Percentiles rank a stretch among this genome's conserved stretches.
phyloP scores from a whole-genome alignment of 2,329 filamentous ascomycete species.

The Plectosphaerella plurivora region DNA sequence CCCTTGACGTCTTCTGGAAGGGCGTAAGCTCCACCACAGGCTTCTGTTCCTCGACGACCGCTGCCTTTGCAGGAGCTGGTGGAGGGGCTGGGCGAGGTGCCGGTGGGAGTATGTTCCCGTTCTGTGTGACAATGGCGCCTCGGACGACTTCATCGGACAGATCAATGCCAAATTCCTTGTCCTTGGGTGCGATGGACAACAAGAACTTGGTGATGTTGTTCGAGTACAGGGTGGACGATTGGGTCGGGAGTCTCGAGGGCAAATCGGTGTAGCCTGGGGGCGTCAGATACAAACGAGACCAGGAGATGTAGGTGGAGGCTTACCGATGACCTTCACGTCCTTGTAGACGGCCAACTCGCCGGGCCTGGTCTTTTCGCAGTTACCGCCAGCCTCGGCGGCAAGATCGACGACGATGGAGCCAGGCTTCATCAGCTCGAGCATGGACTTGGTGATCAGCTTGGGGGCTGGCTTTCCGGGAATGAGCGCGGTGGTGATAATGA shows the following conservation, averaged over 20 bases:
- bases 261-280: slow-evolving; percentile 73
- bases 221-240: slow-evolving; percentile 85
- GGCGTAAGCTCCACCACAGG: slow-evolving; percentile 68
- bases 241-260: slow-evolving; percentile 79
- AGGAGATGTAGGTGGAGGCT: slow-evolving; percentile 14
- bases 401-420: slow-evolving; percentile 86
- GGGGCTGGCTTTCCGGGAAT: slow-evolving; percentile 82
- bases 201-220: slow-evolving; percentile 92
- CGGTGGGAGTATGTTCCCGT: slow-evolving; percentile 71
- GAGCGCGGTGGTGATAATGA: slow-evolving; percentile 87
- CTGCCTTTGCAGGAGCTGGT: slow-evolving; percentile 37
- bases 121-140: slow-evolving; percentile 75
- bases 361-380: slow-evolving; percentile 76
- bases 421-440: slow-evolving; percentile 82
- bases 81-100: slow-evolving; percentile 63
- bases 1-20: slow-evolving; percentile 73
- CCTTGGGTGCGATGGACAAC: slow-evolving; percentile 73
- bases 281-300: slow-evolving; percentile 16
- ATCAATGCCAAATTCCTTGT: slow-evolving; percentile 77
- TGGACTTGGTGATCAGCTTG: slow-evolving; percentile 75
- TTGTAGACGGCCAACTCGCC: slow-evolving; percentile 68
- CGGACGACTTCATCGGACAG: slow-evolving; percentile 81
- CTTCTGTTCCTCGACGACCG: slow-evolving; percentile 41
- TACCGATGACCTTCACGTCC: slow-evolving; percentile 80
- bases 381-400: slow-evolving; percentile 82